Conservation (phyloP, 352 stramenopile species). For the Globisporangium spiculum region DNA sequence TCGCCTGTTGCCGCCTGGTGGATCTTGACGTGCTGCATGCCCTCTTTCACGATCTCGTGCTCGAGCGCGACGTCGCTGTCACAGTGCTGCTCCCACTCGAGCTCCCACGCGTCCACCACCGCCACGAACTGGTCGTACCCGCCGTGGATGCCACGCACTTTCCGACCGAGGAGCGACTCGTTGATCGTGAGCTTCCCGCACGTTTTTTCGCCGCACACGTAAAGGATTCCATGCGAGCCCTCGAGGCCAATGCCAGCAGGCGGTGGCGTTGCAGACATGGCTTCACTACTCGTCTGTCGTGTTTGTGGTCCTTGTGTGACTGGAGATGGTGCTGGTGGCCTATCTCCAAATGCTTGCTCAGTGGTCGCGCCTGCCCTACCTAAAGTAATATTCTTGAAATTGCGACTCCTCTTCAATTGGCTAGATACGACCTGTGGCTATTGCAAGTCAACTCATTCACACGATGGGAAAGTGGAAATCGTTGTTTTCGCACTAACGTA, state of each 20-base stretch:
- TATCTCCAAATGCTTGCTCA: not conserved
- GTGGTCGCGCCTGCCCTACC: not conserved
- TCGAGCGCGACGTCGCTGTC: slow-evolving; percentile 23
- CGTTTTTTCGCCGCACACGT: slow-evolving; percentile 40
- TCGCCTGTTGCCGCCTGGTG: slow-evolving; percentile 52
- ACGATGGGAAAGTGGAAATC: not conserved
- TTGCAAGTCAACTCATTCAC: not conserved
- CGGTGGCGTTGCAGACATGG: slow-evolving; percentile 2
- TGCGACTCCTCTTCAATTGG: not conserved
- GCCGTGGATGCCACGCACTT: slow-evolving; percentile 51
- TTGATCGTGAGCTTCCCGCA: slow-evolving; percentile 23
- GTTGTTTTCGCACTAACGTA: not conserved
- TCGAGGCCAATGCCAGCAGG: slow-evolving; percentile 16
- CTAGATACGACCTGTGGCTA: not conserved
- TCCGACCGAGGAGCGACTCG: slow-evolving; percentile 38
- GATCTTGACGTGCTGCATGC: slow-evolving; percentile 46
- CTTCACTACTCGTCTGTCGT: not conserved
- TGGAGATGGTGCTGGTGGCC: not conserved
- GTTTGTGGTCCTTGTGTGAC: not conserved
- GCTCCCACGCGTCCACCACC: slow-evolving; percentile 51
- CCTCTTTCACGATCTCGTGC: slow-evolving; percentile 30
- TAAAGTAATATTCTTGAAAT: not conserved
- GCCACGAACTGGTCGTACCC: slow-evolving; percentile 46
- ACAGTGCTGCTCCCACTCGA: slow-evolving; percentile 35
- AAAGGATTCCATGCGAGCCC: slow-evolving; percentile 46